Conservation (phyloP, 768 basidiomycete genomes). For the Termitomyces sp. region DNA sequence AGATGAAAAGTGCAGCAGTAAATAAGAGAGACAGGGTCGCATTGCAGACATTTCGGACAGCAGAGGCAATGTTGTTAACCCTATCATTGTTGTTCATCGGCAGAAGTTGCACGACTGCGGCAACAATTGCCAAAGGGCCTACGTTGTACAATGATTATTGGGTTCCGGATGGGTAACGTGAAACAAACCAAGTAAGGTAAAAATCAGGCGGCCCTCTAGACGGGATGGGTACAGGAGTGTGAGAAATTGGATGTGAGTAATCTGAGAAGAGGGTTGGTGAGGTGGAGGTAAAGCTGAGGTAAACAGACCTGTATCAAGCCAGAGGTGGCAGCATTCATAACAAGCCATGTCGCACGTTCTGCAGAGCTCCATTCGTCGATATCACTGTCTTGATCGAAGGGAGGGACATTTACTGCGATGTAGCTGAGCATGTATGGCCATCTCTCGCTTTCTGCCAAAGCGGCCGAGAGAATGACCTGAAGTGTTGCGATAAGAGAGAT, state of each 20-base stretch:
- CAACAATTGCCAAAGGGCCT: slow-evolving; percentile 84
- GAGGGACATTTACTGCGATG: slow-evolving; percentile 77
- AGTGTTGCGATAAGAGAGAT: slow-evolving; percentile 76
- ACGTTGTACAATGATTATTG: background rate
- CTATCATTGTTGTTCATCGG: slow-evolving; percentile 47
- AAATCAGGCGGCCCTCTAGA: slow-evolving; percentile 84
- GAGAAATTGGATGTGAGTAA: slow-evolving; percentile 96
- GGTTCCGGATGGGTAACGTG: background rate
- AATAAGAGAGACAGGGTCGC: slow-evolving; percentile 95
- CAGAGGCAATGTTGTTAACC: slow-evolving; percentile 57
- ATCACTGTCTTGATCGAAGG: slow-evolving; percentile 31
- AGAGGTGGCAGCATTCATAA: slow-evolving; percentile 84
- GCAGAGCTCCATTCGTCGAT: slow-evolving; percentile 54
- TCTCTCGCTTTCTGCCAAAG: slow-evolving; percentile 56
- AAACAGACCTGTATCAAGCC: slow-evolving; percentile 77
- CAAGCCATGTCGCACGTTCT: slow-evolving; percentile 74
- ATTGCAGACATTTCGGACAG: slow-evolving; percentile 92
- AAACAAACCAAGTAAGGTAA: slow-evolving; percentile 69
- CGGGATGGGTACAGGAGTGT: slow-evolving; percentile 91
- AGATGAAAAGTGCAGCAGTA: slow-evolving; percentile 83
- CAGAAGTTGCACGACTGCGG: slow-evolving; percentile 81
- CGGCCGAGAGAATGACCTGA: slow-evolving; percentile 63
- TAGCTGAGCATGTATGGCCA: slow-evolving; percentile 99
- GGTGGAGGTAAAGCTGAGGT: background rate
- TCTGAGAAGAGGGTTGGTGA: slow-evolving; percentile 39